Percentiles rank a stretch among this genome's conserved stretches.
Evolutionary conservation across 257 asterid genomes (phyloP).

Genomic region (Solanum megistacrolobum): DNA sequence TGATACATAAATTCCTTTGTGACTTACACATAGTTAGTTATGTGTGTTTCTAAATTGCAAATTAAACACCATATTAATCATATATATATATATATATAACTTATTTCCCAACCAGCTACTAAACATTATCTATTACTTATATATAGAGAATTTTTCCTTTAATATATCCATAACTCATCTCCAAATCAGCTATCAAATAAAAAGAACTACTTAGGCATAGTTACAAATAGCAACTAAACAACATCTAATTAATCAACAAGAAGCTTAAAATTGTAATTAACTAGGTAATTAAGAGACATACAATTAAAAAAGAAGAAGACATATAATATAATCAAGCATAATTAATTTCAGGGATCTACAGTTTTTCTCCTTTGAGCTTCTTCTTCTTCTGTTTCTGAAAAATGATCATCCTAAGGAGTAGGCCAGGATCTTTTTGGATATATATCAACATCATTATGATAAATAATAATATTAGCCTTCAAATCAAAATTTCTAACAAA

Average conservation of each 20-base stretch:
- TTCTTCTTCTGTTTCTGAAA: neutral
- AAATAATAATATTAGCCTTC: conserved; percentile 42
- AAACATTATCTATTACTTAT: neutral
- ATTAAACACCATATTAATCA: neutral
- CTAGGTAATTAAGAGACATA: neutral
- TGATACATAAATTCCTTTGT: neutral
- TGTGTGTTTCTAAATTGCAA: fast-evolving
- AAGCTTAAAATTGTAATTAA: neutral
- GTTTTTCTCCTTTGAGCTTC: neutral
- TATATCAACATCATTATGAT: conserved; percentile 31
- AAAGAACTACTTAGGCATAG: neutral
- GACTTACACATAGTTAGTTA: neutral
- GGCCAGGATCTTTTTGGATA: neutral
- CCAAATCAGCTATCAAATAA: neutral
- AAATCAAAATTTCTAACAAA: conserved; percentile 37
- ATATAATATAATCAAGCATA: neutral
- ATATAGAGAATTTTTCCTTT: neutral
- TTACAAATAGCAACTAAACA: neutral
- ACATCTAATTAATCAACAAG: neutral
- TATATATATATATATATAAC: too few species aligned
- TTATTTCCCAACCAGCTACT: neutral
- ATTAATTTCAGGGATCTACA: neutral
- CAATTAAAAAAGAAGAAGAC: neutral
- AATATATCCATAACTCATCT: neutral
- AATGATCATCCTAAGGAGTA: neutral